Evolutionary conservation across 768 basidiomycete species (phyloP), one percentile per base, ranked within the genome.

Genomic region (Sarcomyxa edulis): DNA sequence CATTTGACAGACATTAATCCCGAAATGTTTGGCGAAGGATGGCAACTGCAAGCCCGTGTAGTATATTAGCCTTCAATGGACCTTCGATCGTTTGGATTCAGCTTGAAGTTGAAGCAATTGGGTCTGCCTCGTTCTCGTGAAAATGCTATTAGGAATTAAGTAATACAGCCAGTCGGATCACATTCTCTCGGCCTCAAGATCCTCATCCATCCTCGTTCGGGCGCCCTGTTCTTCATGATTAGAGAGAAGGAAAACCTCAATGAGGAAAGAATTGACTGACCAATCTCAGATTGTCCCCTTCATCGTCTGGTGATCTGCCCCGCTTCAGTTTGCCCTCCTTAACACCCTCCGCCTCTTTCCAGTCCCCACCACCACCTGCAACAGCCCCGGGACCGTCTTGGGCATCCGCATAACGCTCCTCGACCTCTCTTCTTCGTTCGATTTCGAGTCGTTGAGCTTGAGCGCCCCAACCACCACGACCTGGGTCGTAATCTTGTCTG

Each of bases 401-500:
- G 1, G 75, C 79, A 50, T 93, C 90, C 3, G 73, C 74, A 60
- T 94, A 95, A 11, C 91, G 79, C 55, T 89, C 87, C 56, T 93
- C 90, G 25, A 87, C 81, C 52, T 89, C 82, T 48, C 79, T 74
- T 55, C 86, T 71, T 50, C 91, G 70, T 49, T 88, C 84, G 26
- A 78, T 69, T 56, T 89, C 85, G 33, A 71, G 39, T 44, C 74
- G 65, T 52, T 91, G 87, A 4, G 85, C 81, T 45, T 89, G 88
- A 5, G 90, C 91, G 49, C 90, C 91, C 89, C 87, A 94, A 25
- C 88, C 90, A 35, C 96, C 96, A 35, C 96, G 79, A 23, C 96
- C 96, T 40, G 92, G 84, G 58, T 98, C 93, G 55, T 94, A 99
- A 60, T 98, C 95, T 55, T 94, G 84, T 46, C 96, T 68, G 58